Evolutionary conservation across 1,284 basidiomycete species (phyloP), one percentile per base, ranked within the genome.

Genomic region (Apiotrichum sp.): DNA sequence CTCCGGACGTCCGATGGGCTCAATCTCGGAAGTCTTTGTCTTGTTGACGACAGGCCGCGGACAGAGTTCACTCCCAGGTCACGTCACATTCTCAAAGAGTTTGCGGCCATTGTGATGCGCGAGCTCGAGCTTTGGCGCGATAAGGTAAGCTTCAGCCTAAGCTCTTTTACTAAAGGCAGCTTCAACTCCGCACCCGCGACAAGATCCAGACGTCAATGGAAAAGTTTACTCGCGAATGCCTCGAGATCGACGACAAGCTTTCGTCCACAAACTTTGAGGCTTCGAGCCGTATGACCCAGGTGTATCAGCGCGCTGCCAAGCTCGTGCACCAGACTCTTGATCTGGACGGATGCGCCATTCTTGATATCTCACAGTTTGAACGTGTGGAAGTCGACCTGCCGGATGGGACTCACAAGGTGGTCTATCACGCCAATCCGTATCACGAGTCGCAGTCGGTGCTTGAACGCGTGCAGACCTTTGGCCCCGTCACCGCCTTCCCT

Each of bases 161-260:
- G 35, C 22, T 13, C 32, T 14, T 16, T 42, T 16, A 22, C 22
- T 22, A 22, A 22, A n/a, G 84, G 22, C 59, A 89, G 86, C 92
- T 93, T 56, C 92, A 95, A 77, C 78, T 97, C 40, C 83, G 89
- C 35, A 88, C 93, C 62, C 83, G 93, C 42, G 92, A 95, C 69
- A 84, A 87, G 51, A 97, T 97, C 53, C 92, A 97, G 71, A 89
- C 79, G 50, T 93, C 92, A 81, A 96, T 97, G 89, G 93, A 96
- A 73, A 84, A 89, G 64, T 97, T 97, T 70, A 93, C 89, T 49
- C 84, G 93, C 49, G 91, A 97, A 75, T 95, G 92, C 66, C 81
- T 97, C 42, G 93, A 96, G 72, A 89, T 93, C 65, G 91, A 96
- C 69, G 84, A 72, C 6, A 66, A 65, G 31, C 64, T 69, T 1